phyloP scores from a whole-genome alignment of 345 rosid genomes.

The Acer campestre region DNA sequence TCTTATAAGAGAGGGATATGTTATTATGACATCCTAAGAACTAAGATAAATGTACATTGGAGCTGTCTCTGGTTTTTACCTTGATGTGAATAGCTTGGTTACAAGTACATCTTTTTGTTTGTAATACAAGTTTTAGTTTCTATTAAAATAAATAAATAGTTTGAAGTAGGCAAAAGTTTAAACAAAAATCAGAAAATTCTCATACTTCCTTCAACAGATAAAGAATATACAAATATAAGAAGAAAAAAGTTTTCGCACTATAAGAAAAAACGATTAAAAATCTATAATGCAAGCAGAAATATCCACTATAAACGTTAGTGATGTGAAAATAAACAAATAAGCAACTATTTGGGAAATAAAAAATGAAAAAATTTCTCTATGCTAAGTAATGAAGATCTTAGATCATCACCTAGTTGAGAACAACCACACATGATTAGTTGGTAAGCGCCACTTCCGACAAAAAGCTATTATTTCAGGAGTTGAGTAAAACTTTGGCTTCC shows the following conservation, averaged over 20 bases:
- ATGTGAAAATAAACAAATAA: slow-evolving; percentile 11
- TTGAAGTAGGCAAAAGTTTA: background rate
- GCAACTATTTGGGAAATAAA: background rate
- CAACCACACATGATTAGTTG: slow-evolving; percentile 93
- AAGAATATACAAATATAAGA: background rate
- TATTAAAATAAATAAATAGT: background rate
- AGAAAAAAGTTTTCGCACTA: background rate
- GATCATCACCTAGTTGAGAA: slow-evolving; percentile 80
- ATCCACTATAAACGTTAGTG: background rate
- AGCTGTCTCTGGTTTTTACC: background rate
- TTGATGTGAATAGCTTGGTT: background rate
- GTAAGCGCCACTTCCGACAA: slow-evolving; percentile 88
- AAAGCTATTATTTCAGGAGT: slow-evolving; percentile 87
- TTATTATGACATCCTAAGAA: background rate
- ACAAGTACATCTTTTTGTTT: background rate
- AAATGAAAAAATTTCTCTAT: background rate
- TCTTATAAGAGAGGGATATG: background rate
- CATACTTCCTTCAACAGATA: background rate
- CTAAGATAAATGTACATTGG: background rate
- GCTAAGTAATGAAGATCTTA: slow-evolving; percentile 11
- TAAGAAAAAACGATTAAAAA: background rate
- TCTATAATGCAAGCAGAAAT: background rate
- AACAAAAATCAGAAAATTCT: slow-evolving; percentile 6
- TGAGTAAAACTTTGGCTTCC: slow-evolving; percentile 92
- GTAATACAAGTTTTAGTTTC: background rate